Percentiles rank a stretch among this genome's conserved stretches.
Conservation (phyloP, 805 yeast genomes). For the Myxozyma melibiosi region DNA sequence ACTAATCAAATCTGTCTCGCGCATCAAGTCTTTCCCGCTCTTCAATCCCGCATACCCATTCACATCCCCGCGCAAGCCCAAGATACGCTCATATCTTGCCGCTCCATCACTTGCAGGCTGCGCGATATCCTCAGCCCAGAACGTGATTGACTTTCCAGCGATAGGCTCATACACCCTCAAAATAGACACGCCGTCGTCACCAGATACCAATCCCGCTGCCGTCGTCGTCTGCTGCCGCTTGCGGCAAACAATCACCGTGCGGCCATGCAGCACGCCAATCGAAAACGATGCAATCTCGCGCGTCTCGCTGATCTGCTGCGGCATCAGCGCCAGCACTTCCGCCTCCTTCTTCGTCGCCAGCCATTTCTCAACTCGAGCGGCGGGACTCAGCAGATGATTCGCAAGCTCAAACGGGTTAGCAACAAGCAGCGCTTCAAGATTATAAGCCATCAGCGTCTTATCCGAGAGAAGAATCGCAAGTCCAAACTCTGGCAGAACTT, state of each 20-base stretch:
- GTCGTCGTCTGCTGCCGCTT: conserved; percentile 61
- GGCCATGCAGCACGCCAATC: conserved; percentile 49
- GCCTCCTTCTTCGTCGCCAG: neutral
- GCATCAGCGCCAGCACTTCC: conserved; percentile 6
- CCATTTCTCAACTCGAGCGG: conserved; percentile 8
- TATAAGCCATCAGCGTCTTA: conserved; percentile 61
- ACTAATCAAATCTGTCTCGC: conserved; percentile 52
- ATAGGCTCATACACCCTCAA: conserved; percentile 67
- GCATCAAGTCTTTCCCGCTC: conserved; percentile 44
- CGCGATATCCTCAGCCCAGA: neutral
- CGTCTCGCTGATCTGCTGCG: conserved; percentile 48
- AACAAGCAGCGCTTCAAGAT: conserved; percentile 60
- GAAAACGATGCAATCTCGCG: conserved; percentile 60
- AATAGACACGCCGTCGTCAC: conserved; percentile 50
- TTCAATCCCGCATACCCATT: conserved; percentile 3
- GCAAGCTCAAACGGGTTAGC: conserved; percentile 3
- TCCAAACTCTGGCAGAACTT: conserved; percentile 59
- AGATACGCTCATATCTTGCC: neutral
- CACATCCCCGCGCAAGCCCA: conserved; percentile 3
- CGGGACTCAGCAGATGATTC: neutral
- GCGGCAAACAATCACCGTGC: conserved; percentile 36
- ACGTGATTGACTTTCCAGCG: conserved; percentile 38
- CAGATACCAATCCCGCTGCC: conserved; percentile 47
- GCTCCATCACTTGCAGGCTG: neutral
- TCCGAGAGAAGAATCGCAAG: conserved; percentile 62